These are phyloP conservation scores for Usnea hakonensis DNA, from an alignment of 495 filamentous ascomycete genomes.

Conservation along the genomic window DNA sequence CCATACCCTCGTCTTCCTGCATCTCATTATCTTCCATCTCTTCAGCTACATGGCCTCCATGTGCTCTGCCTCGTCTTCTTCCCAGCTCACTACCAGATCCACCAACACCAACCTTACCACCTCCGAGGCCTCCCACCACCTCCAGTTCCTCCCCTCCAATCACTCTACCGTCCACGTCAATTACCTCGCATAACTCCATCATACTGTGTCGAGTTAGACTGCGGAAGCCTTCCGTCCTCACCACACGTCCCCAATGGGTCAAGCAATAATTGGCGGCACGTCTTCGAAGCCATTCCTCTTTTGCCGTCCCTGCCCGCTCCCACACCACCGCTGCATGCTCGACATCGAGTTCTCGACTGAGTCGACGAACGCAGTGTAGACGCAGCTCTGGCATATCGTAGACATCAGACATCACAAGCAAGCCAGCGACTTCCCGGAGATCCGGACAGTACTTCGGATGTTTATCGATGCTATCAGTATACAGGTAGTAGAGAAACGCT, in stretches of 20 bases:
- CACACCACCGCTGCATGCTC: slow-evolving; percentile 92
- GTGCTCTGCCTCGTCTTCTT: slow-evolving; percentile 21
- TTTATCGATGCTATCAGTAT: slow-evolving; percentile 82
- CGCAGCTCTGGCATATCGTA: slow-evolving; percentile 93
- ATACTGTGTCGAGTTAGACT: slow-evolving; percentile 66
- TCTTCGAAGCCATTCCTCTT: slow-evolving; percentile 85
- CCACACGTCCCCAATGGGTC: slow-evolving; percentile 88
- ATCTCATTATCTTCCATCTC: slow-evolving; percentile 19
- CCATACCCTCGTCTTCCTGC: slow-evolving; percentile 23
- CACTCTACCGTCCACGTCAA: slow-evolving; percentile 83
- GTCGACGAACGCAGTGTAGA: slow-evolving; percentile 76
- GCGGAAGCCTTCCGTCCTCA: slow-evolving; percentile 80
- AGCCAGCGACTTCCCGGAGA: slow-evolving; percentile 81
- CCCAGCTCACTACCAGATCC: slow-evolving; percentile 39
- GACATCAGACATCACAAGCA: slow-evolving; percentile 94
- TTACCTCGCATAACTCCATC: slow-evolving; percentile 85
- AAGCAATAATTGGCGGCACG: slow-evolving; percentile 83
- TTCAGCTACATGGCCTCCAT: slow-evolving; percentile 14
- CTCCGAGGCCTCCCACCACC: slow-evolving; percentile 60
- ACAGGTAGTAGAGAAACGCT: slow-evolving; percentile 91
- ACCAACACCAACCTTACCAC: slow-evolving; percentile 51
- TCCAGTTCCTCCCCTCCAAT: slow-evolving; percentile 79
- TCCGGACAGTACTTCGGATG: slow-evolving; percentile 57
- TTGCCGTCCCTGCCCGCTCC: slow-evolving; percentile 83
- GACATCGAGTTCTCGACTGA: slow-evolving; percentile 83